Base-by-base conservation (phyloP, 2,329 filamentous ascomycete species). In the Aspergillus bombycis region DNA sequence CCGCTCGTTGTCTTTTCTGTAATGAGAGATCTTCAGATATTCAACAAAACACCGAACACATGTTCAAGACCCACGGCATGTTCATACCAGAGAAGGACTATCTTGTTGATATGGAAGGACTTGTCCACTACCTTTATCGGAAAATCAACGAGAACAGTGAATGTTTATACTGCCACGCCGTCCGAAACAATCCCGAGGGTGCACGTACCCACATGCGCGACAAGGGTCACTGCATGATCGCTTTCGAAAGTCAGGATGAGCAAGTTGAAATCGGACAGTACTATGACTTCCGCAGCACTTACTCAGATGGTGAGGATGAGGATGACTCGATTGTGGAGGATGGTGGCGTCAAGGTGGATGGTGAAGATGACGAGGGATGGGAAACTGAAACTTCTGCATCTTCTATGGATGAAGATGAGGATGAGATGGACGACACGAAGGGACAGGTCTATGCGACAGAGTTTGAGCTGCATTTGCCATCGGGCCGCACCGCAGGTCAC, bases 121-220 rank as follows among this genome's bases (percentile, higher is more conserved):
- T 99, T 57, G 80, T 99, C 64, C 84, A 85, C 60, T 89, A 93
- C 66, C 84, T 99, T 16, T 89, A 93, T 72, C 85, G 89, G 67
- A 96, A 93, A 70, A 89, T 99, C 46, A 86, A 89, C 65, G 87
- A 93, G 63, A 87, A 90, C 65, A 88, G 93, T 74, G 90, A 96
- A 77, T 99, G 95, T 77, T 79, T 99, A 54, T 93, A 89, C 75
- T 99, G 95, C 76, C 90, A 91, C 75, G 96, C 95, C 78, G 79
- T 90, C 50, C 92, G 95, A 75, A 87, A 89, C 66, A 94, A 89
- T 14, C 84, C 91, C 0, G 88, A 89, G 62, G 94, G 92, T 21
- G 88, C 94, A 30, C 94, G 97, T 75, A 97, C 94, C 0, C 95
- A 99, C 77, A 99, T 99, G 95, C 89, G 93, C 52, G 95, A 99